Base-by-base conservation (phyloP, 1,139 yeast genomes). In the Debaryomycetaceae sp. region DNA sequence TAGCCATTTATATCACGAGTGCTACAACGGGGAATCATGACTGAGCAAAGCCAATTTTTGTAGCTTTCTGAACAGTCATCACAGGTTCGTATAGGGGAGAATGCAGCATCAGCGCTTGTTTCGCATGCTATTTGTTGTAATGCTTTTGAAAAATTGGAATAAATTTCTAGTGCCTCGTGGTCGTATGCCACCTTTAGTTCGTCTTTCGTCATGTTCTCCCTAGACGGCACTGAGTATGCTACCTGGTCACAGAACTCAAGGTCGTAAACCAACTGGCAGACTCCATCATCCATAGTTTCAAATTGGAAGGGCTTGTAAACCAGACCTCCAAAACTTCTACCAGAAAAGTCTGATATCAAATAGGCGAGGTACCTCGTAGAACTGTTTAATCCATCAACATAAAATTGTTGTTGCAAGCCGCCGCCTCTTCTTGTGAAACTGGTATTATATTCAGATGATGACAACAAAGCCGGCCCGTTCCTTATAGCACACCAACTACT, bases 41-140 rank as follows among this genome's bases (percentile, higher is more conserved):
- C 89, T 0, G 96, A 78, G 66, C 99, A 93, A 17, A 93, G 72
- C 99, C 99, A 93, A 56, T 84, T 76, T 56, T 81, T 83, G 62
- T 93, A 93, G 1, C 93, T 75, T 3, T 63, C 55, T 1, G 78
- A 76, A 61, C 99, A 93, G 56, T 87, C 84, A 9, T 69, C 75
- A 57, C 99, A 93, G 0, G 83, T 72, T 42, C 80, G 63, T 31
- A 90, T 58, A 13, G 96, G 89, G 1, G 97, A 87, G 63, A 78
- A 93, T 6, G 80, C 59, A 0, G 88, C 76, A 48, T 83, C 91
- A n/a, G 69, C 63, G 8, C 80, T 77, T 0, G 88, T 81, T 56
- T 91, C 83, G 63, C 99, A 93, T 0, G 90, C 74, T 6, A 86
- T 70, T 51, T 86, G 87, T 49, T 87, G 87, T 49, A 93, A 63